These are phyloP conservation scores for Blastocystis sp. DNA, from an alignment of 352 stramenopile species.

Conservation along the genomic window DNA sequence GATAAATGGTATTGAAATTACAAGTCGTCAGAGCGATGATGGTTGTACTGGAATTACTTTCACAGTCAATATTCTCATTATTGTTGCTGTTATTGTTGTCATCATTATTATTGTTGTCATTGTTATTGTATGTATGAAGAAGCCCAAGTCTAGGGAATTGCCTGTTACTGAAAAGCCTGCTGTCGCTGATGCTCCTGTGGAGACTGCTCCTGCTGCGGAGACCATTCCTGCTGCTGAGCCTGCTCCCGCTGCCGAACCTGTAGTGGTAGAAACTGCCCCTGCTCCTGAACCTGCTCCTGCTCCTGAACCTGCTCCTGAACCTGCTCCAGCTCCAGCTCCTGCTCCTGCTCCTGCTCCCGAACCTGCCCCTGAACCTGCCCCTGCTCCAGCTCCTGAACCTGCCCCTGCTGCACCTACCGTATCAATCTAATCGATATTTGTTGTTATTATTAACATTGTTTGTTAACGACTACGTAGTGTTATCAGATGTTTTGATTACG, in stretches of 20 bases:
- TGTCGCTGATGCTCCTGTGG: not conserved
- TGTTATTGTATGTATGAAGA: not conserved
- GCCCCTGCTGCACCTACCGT: not conserved
- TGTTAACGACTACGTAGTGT: too few species aligned
- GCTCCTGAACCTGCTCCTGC: conserved; percentile 1
- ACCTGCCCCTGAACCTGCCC: not conserved
- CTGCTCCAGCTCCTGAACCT: conserved; percentile 21
- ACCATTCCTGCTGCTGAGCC: not conserved
- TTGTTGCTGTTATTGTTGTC: conserved; percentile 29
- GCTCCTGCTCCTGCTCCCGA: not conserved
- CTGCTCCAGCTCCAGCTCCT: conserved; percentile 2
- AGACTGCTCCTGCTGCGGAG: not conserved
- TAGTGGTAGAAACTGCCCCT: not conserved
- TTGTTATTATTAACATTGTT: conserved; percentile 12
- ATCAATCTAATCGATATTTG: conserved; percentile 2
- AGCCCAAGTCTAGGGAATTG: not conserved
- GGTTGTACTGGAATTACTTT: conserved; percentile 36
- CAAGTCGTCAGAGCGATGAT: conserved; percentile 13
- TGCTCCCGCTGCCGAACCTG: conserved; percentile 21
- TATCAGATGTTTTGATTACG: too few species aligned
- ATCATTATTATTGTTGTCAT: conserved; percentile 32
- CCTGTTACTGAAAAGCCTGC: not conserved
- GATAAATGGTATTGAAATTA: not conserved
- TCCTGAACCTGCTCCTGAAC: not conserved
- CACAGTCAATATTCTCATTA: conserved; percentile 5